Evolutionary conservation across 257 asterid genomes (phyloP).

Genomic region (Gardenia jasminoides): DNA sequence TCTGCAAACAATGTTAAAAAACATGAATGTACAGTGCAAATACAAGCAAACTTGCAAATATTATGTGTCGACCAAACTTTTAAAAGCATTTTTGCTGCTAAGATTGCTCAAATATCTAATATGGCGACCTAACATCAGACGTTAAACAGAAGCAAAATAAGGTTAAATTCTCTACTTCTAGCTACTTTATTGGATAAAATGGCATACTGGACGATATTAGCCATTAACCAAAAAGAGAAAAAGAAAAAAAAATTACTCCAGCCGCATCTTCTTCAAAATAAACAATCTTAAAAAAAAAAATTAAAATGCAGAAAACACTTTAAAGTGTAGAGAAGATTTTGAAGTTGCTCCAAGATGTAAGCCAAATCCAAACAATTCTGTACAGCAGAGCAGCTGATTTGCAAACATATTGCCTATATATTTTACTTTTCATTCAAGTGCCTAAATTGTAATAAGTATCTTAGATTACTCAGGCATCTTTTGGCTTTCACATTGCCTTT

Average conservation of each 20-base stretch:
- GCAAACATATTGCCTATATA: not conserved
- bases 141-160: not conserved
- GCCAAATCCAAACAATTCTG: not conserved
- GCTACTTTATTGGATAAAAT: not conserved
- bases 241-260: not conserved
- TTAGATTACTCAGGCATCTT: not conserved
- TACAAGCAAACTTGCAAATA: not conserved
- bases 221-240: too few relatives aligned
- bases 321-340: not conserved
- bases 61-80: not conserved
- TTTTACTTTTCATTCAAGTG: not conserved
- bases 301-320: not conserved
- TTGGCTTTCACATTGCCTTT: not conserved
- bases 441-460: not conserved
- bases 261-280: not conserved
- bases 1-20: constrained; percentile 40
- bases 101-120: not conserved
- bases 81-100: not conserved
- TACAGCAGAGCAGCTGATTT: not conserved
- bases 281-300: not conserved
- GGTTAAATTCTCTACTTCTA: not conserved
- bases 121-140: not conserved
- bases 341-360: not conserved
- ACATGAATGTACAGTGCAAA: not conserved
- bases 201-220: too few relatives aligned